Evolutionary conservation across 805 yeast species (phyloP), one percentile per base, ranked within the genome.

Genomic region (Wickerhamomyces queroliae): DNA sequence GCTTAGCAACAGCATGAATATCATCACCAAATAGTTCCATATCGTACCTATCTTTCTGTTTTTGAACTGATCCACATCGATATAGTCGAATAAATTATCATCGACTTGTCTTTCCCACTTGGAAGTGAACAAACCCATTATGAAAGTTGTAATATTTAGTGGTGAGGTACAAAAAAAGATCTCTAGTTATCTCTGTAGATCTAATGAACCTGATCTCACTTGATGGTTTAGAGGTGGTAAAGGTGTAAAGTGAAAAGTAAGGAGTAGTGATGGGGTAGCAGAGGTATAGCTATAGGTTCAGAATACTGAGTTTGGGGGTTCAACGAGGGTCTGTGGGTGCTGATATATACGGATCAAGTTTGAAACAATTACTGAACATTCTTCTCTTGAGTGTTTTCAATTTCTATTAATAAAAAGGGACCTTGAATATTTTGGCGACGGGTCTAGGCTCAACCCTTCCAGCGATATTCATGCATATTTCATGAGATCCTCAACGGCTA

Each of bases 61-160:
- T 42, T 62, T 64, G 56, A 76, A 76, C 37, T 62, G 61, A 23
- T 64, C 64, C 10, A 74, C 59, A 37, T 74, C 71, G 19, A 76
- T 63, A 39, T 66, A 58, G 37, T 74, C 79, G 45, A 76, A 76
- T 2, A 79, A 71, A 37, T 48, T 58, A 35, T 55, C 48, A 35
- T 57, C 63, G 2, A 61, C 58, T 29, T 61, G 48, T 52, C 61
- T 50, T 38, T 57, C 59, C 67, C 67, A 62, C 17, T 48, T 52
- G 21, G 58, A 49, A n/a, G 32, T 44, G 47, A 53, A 53, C 15
- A 55, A n/a, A 4, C 58, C 56, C 56, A 54, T 52, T 6, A 12
- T 32, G 9, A 17, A 7, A 17, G n/a, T 25, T 26, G 11, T 22
- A 10, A 5, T 20, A n/a, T n/a, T n/a, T n/a, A n/a, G n/a, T n/a